Evolutionary conservation across 2,329 filamentous ascomycete genomes (phyloP).

Genomic region (Penicillium sp.): DNA sequence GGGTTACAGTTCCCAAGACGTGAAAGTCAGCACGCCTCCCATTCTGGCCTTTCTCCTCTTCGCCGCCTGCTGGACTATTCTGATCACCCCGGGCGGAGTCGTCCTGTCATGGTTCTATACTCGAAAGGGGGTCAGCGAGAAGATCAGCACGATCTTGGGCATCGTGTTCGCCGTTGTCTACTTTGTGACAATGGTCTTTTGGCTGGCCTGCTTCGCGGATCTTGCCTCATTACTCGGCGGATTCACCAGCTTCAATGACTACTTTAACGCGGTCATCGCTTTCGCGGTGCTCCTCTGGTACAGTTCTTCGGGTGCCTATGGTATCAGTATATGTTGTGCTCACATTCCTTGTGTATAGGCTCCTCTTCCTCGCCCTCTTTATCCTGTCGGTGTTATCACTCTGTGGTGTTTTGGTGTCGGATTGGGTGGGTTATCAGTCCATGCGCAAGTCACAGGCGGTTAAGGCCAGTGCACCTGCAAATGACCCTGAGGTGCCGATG

Average conservation of each 20-base stretch:
- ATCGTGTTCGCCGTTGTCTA: conserved; percentile 21
- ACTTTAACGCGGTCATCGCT: conserved; percentile 27
- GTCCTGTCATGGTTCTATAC: conserved; percentile 23
- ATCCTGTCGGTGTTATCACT: conserved; percentile 30
- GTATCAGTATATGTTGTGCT: not conserved
- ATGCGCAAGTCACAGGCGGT: conserved; percentile 8
- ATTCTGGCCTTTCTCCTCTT: conserved; percentile 29
- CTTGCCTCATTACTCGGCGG: conserved; percentile 19
- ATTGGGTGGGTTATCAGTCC: conserved; percentile 29
- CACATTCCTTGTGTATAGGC: conserved; percentile 14
- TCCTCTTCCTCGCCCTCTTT: conserved; percentile 30
- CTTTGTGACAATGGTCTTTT: conserved; percentile 34
- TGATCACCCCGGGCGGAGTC: conserved; percentile 20
- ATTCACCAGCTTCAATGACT: conserved; percentile 8
- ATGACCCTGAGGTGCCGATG: conserved; percentile 14
- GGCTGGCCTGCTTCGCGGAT: conserved; percentile 33
- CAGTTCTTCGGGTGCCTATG: not conserved
- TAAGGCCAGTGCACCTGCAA: not conserved
- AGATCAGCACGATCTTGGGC: conserved; percentile 23
- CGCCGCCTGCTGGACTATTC: conserved; percentile 27
- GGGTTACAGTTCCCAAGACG: conserved; percentile 4
- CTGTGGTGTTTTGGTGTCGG: conserved; percentile 27
- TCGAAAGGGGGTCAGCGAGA: conserved; percentile 14
- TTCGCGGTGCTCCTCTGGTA: conserved; percentile 33
- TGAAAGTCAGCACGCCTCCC: conserved; percentile 17